phyloP scores from a whole-genome alignment of 768 basidiomycete species.

The Rhizopogon vesiculosus region DNA sequence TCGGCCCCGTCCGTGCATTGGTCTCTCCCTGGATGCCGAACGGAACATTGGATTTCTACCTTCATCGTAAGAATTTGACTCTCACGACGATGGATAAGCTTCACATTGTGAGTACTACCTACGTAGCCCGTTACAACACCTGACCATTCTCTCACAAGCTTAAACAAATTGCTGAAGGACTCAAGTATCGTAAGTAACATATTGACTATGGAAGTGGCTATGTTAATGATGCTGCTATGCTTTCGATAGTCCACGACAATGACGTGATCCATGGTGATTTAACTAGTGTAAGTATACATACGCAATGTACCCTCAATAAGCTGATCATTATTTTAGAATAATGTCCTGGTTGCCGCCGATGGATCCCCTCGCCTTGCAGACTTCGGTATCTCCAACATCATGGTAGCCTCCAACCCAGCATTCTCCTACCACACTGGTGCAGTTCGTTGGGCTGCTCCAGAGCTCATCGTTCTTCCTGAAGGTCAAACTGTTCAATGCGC shows the following conservation, averaged over 20 bases:
- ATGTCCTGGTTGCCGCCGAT: slow-evolving; percentile 31
- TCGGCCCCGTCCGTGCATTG: slow-evolving; percentile 18
- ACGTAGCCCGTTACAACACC: not conserved
- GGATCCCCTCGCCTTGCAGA: slow-evolving; percentile 36
- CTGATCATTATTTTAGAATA: not conserved
- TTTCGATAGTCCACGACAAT: not conserved
- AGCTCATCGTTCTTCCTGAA: slow-evolving; percentile 21
- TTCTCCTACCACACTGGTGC: slow-evolving; percentile 18
- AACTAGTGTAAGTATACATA: not conserved
- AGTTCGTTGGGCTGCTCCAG: slow-evolving; percentile 39
- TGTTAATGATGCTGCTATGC: not conserved
- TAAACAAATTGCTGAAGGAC: slow-evolving; percentile 15
- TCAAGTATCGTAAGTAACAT: slow-evolving; percentile 13
- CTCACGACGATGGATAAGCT: slow-evolving; percentile 7
- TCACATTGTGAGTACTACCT: slow-evolving; percentile 9
- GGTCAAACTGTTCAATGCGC: slow-evolving; percentile 4
- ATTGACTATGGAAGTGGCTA: not conserved
- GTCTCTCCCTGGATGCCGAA: slow-evolving; percentile 38
- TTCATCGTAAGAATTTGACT: slow-evolving; percentile 7
- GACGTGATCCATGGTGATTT: slow-evolving; percentile 4
- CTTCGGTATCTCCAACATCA: slow-evolving; percentile 38
- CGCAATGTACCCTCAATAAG: not conserved
- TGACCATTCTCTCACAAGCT: slow-evolving; percentile 14
- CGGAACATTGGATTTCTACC: slow-evolving; percentile 26
- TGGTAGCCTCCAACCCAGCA: slow-evolving; percentile 18